phyloP scores from a whole-genome alignment of 2,329 filamentous ascomycete genomes.

The Monosporascus sp. region DNA sequence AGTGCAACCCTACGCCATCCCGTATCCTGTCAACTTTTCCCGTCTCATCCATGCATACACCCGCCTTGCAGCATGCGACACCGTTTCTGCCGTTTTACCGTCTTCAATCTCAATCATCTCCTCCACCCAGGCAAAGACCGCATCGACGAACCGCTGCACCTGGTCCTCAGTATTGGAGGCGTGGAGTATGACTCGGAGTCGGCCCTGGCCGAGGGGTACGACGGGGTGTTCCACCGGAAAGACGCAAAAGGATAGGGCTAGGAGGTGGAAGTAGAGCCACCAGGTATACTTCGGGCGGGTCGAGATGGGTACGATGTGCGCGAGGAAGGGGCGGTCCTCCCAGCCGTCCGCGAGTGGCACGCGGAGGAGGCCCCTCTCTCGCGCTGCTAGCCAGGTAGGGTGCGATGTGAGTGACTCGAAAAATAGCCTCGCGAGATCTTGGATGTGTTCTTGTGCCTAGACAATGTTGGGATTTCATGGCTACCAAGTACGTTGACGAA shows the following conservation, averaged over 20 bases:
- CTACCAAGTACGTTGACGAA: background rate
- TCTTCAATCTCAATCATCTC: conserved; percentile 24
- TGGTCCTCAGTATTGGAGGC: conserved; percentile 33
- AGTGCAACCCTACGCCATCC: background rate
- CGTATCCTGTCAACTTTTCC: background rate
- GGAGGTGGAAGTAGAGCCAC: conserved; percentile 21
- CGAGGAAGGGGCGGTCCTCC: conserved; percentile 13
- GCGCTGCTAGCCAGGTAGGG: conserved; percentile 17
- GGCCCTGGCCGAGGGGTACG: conserved; percentile 32
- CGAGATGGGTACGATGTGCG: conserved; percentile 25
- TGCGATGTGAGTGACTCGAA: conserved; percentile 18
- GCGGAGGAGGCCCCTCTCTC: conserved; percentile 19
- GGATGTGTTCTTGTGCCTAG: conserved; percentile 14
- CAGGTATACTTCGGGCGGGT: conserved; percentile 16
- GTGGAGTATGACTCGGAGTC: conserved; percentile 37
- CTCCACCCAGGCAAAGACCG: conserved; percentile 25
- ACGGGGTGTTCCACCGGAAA: conserved; percentile 32
- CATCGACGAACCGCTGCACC: conserved; percentile 24
- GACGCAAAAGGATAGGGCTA: conserved; percentile 8
- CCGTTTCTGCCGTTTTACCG: background rate
- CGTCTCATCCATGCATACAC: background rate
- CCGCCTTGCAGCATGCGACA: background rate
- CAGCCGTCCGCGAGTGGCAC: conserved; percentile 24
- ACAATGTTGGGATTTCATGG: background rate
- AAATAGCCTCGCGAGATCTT: conserved; percentile 20